Evolutionary conservation across 169 alveolate species (phyloP), one percentile per base, ranked within the genome.

Genomic region (Eimeria tenella): DNA sequence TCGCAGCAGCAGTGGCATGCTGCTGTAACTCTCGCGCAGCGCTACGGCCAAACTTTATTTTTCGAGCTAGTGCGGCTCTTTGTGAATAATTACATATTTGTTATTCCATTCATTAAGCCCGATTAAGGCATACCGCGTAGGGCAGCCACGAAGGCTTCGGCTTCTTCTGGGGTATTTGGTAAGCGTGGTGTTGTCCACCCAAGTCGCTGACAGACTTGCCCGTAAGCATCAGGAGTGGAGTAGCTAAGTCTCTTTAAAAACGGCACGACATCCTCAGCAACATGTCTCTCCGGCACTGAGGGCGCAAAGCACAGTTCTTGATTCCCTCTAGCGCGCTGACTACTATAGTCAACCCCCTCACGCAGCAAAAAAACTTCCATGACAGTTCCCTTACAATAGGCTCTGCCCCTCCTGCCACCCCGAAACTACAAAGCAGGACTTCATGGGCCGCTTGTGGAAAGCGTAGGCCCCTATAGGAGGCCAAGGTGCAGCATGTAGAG

Each of bases 201-300:
- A n/a, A 84, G 92, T 58, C 81, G 70, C 15, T 62, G 25, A 73
- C 92, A 84, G 62, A 31, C 92, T 79, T 63, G 79, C 49, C 81
- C 68, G 6, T 84, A 84, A 21, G 52, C 31, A n/a, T 25, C 55
- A 5, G 92, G 92, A n/a, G 8, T 84, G 81, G 62, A 19, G 53
- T 56, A 84, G 79, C 62, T 84, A 62, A 84, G 31, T 63, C 92
- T 56, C 53, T 60, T 31, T 23, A 73, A 60, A 50, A 84, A 84
- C 4, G 92, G 92, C 65, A 60, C 5, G 49, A 50, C 92, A 60
- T 50, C 92, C 55, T 84, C 92, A 84, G 79, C 60, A 19, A 84
- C 92, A 62, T 84, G 92, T 52, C 92, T 84, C 92, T 62, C 92
- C 77, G 81, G 92, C 8, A 84, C 92, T 84, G 55, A 53, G 91